Evolutionary conservation across 805 yeast species (phyloP), one percentile per base, ranked within the genome.

Genomic region (Wickerhamomyces strasburgensis): DNA sequence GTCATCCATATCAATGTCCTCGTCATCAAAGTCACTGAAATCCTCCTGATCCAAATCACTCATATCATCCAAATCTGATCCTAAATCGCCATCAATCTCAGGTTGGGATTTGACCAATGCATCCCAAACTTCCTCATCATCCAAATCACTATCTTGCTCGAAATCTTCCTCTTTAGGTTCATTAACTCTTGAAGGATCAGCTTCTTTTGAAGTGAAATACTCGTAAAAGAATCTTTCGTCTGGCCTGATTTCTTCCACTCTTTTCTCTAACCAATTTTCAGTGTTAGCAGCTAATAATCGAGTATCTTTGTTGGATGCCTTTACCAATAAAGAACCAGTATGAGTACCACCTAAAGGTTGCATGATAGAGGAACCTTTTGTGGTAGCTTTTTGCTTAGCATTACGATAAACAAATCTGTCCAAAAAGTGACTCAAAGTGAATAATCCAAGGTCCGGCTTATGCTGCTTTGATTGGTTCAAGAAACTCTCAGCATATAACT

Each of bases 381-480:
- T 65, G 24, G 67, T 59, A 14, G 78, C 69, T 60, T 82, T 84
- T 51, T 78, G 82, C 65, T 86, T 87, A 33, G 96, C 86, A 59
- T 88, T 87, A 64, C 86, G 83, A 67, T 93, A 93, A 27, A 93
- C 96, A 64, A 94, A 93, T 60, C 95, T 77, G 62, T 93, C 96
- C 64, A 93, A 72, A 76, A 93, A 93, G 61, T 88, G 97, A 15
- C 84, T 70, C 46, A 93, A 68, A 1, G 96, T 80, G 62, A 78
- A 90, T 43, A 93, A 72, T 6, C 95, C 95, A 37, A 93, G 65
- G 61, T 93, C 98, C 5, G 98, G 98, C 53, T 88, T 84, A 7
- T 72, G 68, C 23, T 73, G 60, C 32, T 58, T 53, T 21, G 55
- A 51, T 14, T 64, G 62, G 9, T 68, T 73, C 9, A 82, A 51